phyloP scores from a whole-genome alignment of 2,329 filamentous ascomycete species.

The Penicillium sp. region DNA sequence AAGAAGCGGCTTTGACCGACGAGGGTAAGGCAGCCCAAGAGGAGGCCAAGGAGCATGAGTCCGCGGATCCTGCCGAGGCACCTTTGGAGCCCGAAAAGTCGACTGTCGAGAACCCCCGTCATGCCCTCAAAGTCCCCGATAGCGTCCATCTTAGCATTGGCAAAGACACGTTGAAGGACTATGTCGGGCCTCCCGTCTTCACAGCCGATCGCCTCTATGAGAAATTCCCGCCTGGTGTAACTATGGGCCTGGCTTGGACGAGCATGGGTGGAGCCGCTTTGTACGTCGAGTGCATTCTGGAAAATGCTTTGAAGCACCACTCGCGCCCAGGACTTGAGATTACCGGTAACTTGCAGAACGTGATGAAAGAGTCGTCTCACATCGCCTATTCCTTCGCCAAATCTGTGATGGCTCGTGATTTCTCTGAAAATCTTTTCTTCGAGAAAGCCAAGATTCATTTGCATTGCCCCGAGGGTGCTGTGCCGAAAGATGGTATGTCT shows the following conservation, averaged over 20 bases:
- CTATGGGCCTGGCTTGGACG: constrained; percentile 98
- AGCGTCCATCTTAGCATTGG: constrained; percentile 77
- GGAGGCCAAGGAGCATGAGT: constrained; percentile 55
- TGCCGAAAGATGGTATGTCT: constrained; percentile 73
- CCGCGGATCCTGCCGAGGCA: constrained; percentile 57
- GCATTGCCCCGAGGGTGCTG: constrained; percentile 93
- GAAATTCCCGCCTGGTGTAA: constrained; percentile 83
- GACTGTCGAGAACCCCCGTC: constrained; percentile 56
- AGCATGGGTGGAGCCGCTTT: constrained; percentile 93
- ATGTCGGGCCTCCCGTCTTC: constrained; percentile 91
- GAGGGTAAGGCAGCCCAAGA: constrained; percentile 75
- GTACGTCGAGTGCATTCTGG: constrained; percentile 94
- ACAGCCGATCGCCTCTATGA: constrained; percentile 95
- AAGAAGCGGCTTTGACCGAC: constrained; percentile 74
- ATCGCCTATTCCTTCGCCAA: constrained; percentile 98
- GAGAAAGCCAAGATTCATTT: constrained; percentile 92
- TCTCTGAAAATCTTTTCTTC: constrained; percentile 89
- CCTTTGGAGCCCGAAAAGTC: constrained; percentile 40
- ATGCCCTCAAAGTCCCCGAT: constrained; percentile 76
- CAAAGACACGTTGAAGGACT: constrained; percentile 90
- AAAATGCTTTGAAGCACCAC: constrained; percentile 67
- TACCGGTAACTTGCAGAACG: constrained; percentile 87
- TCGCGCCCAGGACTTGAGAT: constrained; percentile 78
- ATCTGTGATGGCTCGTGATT: constrained; percentile 74
- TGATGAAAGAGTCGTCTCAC: constrained; percentile 95